Evolutionary conservation across 352 stramenopile genomes (phyloP).

Genomic region (Globisporangium alternatum): DNA sequence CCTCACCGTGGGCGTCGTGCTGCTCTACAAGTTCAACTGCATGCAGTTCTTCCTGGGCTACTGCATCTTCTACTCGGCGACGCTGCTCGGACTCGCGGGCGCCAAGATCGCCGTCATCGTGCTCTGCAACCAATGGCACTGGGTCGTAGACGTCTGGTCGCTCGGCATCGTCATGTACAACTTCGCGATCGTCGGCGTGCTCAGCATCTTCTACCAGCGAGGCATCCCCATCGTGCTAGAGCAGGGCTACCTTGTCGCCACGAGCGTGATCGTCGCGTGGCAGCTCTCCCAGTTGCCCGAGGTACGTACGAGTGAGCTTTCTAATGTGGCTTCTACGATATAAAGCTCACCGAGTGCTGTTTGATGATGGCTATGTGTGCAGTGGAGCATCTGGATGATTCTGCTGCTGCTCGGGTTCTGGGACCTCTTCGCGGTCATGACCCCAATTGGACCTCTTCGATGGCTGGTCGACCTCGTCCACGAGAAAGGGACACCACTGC

Average conservation of each 20-base stretch:
- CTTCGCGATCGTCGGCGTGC: conserved; percentile 79
- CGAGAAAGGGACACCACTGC: conserved; percentile 82
- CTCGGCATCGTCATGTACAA: conserved; percentile 85
- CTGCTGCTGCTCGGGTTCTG: conserved; percentile 95
- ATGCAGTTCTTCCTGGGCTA: conserved; percentile 75
- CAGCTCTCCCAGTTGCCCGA: conserved; percentile 94
- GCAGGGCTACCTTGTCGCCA: conserved; percentile 90
- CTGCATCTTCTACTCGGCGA: conserved; percentile 71
- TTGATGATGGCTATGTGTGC: background rate
- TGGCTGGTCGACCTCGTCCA: conserved; percentile 93
- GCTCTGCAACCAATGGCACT: conserved; percentile 41
- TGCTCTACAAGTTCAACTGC: conserved; percentile 84
- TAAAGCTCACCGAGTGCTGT: background rate
- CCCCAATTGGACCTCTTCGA: conserved; percentile 93
- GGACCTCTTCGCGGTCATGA: conserved; percentile 96
- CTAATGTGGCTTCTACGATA: background rate
- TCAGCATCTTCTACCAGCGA: conserved; percentile 87
- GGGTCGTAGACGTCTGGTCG: conserved; percentile 50
- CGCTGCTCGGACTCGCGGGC: conserved; percentile 66
- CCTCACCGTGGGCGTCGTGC: conserved; percentile 76
- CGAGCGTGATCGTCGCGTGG: conserved; percentile 95
- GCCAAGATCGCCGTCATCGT: conserved; percentile 72
- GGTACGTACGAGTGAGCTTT: conserved; percentile 48
- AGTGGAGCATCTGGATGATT: conserved; percentile 87
- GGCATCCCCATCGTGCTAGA: conserved; percentile 77